phyloP scores from a whole-genome alignment of 257 asterid genomes.

The Primulina tabacum region DNA sequence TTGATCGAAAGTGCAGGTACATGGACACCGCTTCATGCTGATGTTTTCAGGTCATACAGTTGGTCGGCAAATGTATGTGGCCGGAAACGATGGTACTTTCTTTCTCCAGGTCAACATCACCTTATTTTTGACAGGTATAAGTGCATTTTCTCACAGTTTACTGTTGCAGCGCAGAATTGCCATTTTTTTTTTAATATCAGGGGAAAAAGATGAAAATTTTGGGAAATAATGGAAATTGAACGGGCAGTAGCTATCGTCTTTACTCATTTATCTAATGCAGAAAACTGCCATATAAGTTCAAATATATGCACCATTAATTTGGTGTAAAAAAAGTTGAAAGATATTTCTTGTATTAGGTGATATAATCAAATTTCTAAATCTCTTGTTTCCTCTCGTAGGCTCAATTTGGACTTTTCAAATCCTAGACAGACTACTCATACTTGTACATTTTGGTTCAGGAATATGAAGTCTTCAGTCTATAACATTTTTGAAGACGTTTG shows the following conservation, averaged over 20 bases:
- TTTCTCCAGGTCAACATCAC: slow-evolving; percentile 72
- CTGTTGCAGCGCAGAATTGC: neutral
- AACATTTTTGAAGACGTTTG: slow-evolving; percentile 71
- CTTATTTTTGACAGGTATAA: slow-evolving; percentile 75
- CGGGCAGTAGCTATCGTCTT: neutral
- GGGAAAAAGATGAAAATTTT: slow-evolving; percentile 4
- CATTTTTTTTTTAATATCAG: slow-evolving; percentile 1
- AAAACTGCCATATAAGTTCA: neutral
- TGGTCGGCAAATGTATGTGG: slow-evolving; percentile 99
- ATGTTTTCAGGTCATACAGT: slow-evolving; percentile 95
- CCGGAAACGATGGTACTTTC: slow-evolving; percentile 84
- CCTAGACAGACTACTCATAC: neutral
- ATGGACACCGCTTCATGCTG: slow-evolving; percentile 99
- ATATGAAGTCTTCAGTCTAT: slow-evolving; percentile 72
- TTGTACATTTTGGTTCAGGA: slow-evolving; percentile 38
- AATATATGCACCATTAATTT: neutral
- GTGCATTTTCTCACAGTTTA: slow-evolving; percentile 10
- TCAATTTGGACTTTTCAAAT: neutral
- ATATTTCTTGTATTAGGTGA: neutral
- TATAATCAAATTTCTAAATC: neutral
- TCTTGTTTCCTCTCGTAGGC: neutral
- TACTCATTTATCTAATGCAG: neutral
- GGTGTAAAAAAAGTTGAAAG: neutral
- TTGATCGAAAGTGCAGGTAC: slow-evolving; percentile 50
- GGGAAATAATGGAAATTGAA: neutral